Conservation (phyloP, 768 basidiomycete genomes). For the Trametes cingulata region DNA sequence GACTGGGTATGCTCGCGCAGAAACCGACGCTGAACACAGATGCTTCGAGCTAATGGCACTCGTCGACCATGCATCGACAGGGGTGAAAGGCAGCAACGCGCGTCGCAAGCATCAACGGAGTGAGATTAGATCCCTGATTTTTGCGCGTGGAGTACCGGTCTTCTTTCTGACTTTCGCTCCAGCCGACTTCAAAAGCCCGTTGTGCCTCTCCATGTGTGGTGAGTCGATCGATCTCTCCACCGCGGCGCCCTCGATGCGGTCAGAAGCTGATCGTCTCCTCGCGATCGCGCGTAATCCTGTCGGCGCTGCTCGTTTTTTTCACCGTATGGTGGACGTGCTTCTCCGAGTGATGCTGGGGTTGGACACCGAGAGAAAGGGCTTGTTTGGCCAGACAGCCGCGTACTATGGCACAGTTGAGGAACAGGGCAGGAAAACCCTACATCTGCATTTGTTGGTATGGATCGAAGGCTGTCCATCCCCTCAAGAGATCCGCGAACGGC, state of each 20-base stretch:
- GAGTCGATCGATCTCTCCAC: neutral
- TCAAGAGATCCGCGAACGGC: constrained; percentile 35
- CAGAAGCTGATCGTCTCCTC: neutral
- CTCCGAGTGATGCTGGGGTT: neutral
- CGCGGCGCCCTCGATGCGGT: neutral
- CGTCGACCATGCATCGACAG: neutral
- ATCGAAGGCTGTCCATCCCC: constrained; percentile 24
- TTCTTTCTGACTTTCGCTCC: neutral
- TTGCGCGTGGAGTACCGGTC: neutral
- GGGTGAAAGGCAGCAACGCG: neutral
- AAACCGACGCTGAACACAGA: neutral
- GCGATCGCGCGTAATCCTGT: neutral
- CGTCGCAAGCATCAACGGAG: neutral
- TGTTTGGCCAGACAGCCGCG: constrained; percentile 2
- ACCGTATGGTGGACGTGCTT: neutral
- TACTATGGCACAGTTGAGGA: constrained; percentile 24
- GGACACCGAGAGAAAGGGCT: neutral
- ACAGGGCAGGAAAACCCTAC: constrained; percentile 18
- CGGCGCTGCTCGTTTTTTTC: neutral
- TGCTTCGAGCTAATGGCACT: neutral
- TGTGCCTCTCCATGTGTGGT: neutral
- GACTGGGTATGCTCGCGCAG: neutral
- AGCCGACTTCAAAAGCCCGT: neutral
- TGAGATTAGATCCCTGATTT: neutral
- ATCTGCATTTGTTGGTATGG: constrained; percentile 26